Conservation (phyloP, 208 protist genomes). For the Tritrichomonas musculus region DNA sequence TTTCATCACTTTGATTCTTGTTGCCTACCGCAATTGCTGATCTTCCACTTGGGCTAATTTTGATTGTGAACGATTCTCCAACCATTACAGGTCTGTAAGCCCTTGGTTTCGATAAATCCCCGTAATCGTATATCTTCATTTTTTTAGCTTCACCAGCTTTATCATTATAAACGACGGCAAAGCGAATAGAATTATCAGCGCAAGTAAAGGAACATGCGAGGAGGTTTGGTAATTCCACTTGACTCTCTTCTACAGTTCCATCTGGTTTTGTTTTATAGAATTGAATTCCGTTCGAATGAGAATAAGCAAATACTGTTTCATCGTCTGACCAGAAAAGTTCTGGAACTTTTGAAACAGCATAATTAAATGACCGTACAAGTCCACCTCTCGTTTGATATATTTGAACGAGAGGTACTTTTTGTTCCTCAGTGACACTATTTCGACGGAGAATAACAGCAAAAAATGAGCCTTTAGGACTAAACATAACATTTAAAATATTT, state of each 20-base stretch:
- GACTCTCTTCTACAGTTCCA: neutral
- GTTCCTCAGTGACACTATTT: neutral
- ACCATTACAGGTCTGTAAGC: neutral
- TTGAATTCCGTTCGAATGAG: neutral
- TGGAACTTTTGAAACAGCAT: neutral
- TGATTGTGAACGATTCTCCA: slow-evolving; percentile 19
- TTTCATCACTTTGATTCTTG: neutral
- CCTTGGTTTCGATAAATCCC: neutral
- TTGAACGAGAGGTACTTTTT: slow-evolving; percentile 9
- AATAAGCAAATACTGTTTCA: neutral
- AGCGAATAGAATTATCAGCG: neutral
- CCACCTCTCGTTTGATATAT: neutral
- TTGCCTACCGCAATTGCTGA: neutral
- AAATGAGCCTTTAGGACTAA: neutral
- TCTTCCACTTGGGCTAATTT: neutral
- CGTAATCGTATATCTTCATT: neutral
- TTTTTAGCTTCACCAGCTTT: neutral
- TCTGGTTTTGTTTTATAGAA: neutral
- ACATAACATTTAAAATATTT: neutral
- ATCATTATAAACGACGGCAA: neutral
- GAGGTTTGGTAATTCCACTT: neutral
- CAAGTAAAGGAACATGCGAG: neutral
- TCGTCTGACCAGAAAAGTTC: neutral
- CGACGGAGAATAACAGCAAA: neutral
- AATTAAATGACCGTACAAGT: neutral